Evolutionary conservation across 2,329 filamentous ascomycete genomes (phyloP).

Genomic region (Neofusicoccum cordaticola): DNA sequence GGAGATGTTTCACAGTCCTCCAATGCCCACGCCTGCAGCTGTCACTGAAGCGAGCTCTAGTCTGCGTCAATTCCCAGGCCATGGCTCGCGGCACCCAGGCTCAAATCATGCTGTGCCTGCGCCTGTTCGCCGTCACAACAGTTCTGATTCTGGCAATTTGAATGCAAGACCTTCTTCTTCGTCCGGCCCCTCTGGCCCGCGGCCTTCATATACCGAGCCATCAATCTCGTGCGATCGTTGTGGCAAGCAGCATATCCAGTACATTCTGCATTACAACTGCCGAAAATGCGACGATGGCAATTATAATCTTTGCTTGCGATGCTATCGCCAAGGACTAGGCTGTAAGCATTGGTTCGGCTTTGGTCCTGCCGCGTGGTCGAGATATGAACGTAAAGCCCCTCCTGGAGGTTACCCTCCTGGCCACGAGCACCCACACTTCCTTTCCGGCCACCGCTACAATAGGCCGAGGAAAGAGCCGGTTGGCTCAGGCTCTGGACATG

Average conservation of each 20-base stretch:
- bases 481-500: conserved; percentile 14
- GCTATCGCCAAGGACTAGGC: conserved; percentile 73
- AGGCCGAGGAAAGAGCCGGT: conserved; percentile 21
- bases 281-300: conserved; percentile 64
- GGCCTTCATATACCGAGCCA: conserved; percentile 63
- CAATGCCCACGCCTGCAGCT: neutral
- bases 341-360: conserved; percentile 90
- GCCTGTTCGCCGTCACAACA: conserved; percentile 13
- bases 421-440: conserved; percentile 51
- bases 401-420: conserved; percentile 40
- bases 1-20: conserved; percentile 6
- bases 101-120: conserved; percentile 31
- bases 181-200: conserved; percentile 28
- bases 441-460: conserved; percentile 48
- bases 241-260: conserved; percentile 69
- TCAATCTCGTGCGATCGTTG: conserved; percentile 73
- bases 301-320: conserved; percentile 77
- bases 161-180: conserved; percentile 9
- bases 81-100: neutral
- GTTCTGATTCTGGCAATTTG: neutral
- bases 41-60: neutral
- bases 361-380: conserved; percentile 66
- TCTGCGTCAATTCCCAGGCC: conserved; percentile 1
- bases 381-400: conserved; percentile 55
- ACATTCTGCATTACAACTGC: conserved; percentile 84